Evolutionary conservation across 352 stramenopile species (phyloP), one percentile per base, ranked within the genome.

Genomic region (Phytophthora hibernalis): DNA sequence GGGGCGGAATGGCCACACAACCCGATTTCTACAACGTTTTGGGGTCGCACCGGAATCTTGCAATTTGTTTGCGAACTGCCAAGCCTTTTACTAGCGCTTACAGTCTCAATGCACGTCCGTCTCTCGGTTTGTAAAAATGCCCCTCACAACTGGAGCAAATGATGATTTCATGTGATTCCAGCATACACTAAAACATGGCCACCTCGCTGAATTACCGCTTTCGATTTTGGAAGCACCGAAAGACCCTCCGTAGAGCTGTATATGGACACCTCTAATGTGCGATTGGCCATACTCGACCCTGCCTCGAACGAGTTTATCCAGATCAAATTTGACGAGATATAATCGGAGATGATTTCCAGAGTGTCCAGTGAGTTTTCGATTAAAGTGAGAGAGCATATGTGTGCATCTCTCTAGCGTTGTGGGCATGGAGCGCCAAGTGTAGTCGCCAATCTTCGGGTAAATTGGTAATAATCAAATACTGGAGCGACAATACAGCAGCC

Each of bases 31-130:
- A 43, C 0, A 57, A 70, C 26, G n/a, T 77, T 1, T 21, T 82
- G 0, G 70, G 74, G 0, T 73, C 42, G 2, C 59, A 76, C 5
- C 61, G 64, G 10, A 65, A 82, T n/a, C 47, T 76, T 0, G 49
- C 54, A 1, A 67, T 37, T 0, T 82, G 74, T 11, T 38, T 67
- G 6, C 60, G 12, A 1, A 57, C 67, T 1, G 51, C 61, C 1
- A 65, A 54, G 18, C 66, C 66, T 70, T 74, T 30, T 74, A 70
- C 22, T 61, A 70, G 43, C 35, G 49, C 2, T 13, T 74, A 0
- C 54, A 66, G 7, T 47, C 21, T 1, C 54, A 66, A n/a, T 62
- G 59, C 13, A 49, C 48, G n/a, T n/a, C n/a, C n/a, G n/a, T n/a
- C n/a, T n/a, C 59, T 9, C 31, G 33, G 0, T 16, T 47, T 57